Conservation (phyloP, 441 rosid species). For the Caryocar brasiliense region DNA sequence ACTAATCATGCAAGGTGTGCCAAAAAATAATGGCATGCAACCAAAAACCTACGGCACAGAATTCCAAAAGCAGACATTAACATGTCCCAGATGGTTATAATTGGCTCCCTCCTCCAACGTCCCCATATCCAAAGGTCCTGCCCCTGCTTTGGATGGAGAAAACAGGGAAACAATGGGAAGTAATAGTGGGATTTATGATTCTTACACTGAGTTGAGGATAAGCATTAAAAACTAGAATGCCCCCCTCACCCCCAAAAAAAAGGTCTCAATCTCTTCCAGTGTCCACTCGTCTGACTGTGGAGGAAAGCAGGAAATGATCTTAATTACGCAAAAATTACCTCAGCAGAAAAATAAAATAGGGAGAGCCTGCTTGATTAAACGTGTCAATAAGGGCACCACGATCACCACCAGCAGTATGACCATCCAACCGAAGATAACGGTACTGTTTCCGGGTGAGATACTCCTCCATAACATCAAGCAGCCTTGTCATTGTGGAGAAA, state of each 20-base stretch:
- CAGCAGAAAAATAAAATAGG: slow-evolving; percentile 79
- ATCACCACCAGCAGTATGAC: slow-evolving; percentile 87
- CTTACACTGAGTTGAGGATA: no score
- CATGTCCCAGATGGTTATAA: neutral
- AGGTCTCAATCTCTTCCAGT: no score
- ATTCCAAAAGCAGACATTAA: neutral
- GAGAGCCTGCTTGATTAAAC: slow-evolving; percentile 63
- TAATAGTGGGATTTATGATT: no score
- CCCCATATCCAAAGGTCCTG: neutral
- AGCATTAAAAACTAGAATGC: no score
- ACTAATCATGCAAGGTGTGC: no score
- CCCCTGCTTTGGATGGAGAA: neutral
- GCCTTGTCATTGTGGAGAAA: slow-evolving; percentile 96
- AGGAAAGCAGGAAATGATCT: no score
- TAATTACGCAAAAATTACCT: no score
- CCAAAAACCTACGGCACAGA: no score
- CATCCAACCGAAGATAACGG: slow-evolving; percentile 82
- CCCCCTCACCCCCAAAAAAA: no score
- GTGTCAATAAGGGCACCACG: slow-evolving; percentile 78
- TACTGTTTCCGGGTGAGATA: slow-evolving; percentile 68
- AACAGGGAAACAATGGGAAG: neutral
- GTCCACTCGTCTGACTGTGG: no score
- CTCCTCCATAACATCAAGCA: slow-evolving; percentile 95
- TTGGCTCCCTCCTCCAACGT: neutral
- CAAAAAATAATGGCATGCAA: no score